Evolutionary conservation across 257 asterid genomes (phyloP).

Genomic region (Gentiana macrophylla): DNA sequence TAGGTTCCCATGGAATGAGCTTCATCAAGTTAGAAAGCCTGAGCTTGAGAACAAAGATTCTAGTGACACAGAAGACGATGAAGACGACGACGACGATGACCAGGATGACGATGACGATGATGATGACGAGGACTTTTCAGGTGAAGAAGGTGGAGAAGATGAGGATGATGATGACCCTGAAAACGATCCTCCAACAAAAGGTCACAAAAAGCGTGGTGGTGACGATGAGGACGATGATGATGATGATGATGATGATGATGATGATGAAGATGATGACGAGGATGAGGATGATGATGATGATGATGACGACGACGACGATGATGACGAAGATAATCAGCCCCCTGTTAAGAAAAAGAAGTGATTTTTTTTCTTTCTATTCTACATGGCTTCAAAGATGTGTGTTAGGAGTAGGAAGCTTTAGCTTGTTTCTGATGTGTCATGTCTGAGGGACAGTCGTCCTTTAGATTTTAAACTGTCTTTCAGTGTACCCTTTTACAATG

Average conservation of each 20-base stretch:
- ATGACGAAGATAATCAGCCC: conserved; percentile 76
- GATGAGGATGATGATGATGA: conserved; percentile 37
- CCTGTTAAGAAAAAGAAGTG: conserved; percentile 85
- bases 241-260: conserved; percentile 23
- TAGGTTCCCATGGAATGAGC: conserved; percentile 61
- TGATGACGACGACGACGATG: conserved; percentile 43
- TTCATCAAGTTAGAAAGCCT: conserved; percentile 27
- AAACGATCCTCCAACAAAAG: conserved; percentile 46
- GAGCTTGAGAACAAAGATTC: conserved; percentile 51
- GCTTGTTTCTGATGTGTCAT: conserved; percentile 24
- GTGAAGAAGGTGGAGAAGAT: conserved; percentile 62
- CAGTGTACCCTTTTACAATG: conserved; percentile 5
- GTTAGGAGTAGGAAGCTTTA: conserved; percentile 29
- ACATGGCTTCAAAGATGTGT: conserved; percentile 42
- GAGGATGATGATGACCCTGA: conserved; percentile 60
- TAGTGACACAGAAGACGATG: conserved; percentile 66
- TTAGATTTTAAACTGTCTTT: conserved; percentile 19
- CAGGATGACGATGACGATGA: conserved; percentile 54
- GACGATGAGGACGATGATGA: conserved; percentile 28
- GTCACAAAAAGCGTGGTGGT: conserved; percentile 44
- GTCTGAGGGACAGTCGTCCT: conserved; percentile 35
- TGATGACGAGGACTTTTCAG: conserved; percentile 78
- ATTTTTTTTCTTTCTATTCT: conserved; percentile 19
- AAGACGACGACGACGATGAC: conserved; percentile 54
- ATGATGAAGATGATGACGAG: conserved; percentile 23